Conservation (phyloP, 176 grass and related monocot species). For the Poa annua region DNA sequence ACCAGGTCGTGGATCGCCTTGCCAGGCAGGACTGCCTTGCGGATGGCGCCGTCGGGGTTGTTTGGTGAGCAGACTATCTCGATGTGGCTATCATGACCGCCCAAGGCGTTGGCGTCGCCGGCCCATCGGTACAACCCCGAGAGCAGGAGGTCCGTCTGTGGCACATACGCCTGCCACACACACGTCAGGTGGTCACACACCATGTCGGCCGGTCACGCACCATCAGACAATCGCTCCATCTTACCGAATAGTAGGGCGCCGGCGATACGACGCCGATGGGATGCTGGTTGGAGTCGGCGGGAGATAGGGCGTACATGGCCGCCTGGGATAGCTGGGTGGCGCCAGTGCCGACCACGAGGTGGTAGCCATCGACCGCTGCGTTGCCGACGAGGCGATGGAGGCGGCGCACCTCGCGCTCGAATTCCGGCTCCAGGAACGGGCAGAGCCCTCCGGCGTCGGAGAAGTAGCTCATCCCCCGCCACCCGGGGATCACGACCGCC, state of each 20-base stretch:
- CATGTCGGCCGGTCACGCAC: no score
- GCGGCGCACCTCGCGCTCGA: slow-evolving; percentile 52
- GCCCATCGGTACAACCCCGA: slow-evolving; percentile 59
- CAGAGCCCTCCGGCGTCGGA: slow-evolving; percentile 44
- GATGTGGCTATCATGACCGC: slow-evolving; percentile 38
- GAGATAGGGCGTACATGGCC: slow-evolving; percentile 58
- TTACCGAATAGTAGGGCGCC: no score
- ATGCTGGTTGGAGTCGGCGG: no score
- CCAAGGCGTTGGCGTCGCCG: slow-evolving; percentile 50
- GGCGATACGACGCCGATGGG: no score
- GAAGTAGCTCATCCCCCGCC: slow-evolving; percentile 58
- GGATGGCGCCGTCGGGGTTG: slow-evolving; percentile 81
- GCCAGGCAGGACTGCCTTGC: no score
- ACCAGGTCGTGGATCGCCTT: no score
- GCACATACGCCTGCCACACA: no score
- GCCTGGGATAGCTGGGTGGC: slow-evolving; percentile 77
- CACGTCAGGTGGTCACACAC: no score
- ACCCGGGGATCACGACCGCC: slow-evolving; percentile 44
- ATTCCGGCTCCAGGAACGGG: slow-evolving; percentile 58
- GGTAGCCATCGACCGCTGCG: slow-evolving; percentile 37
- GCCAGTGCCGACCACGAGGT: slow-evolving; percentile 67
- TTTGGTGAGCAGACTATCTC: slow-evolving; percentile 76
- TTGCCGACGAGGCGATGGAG: slow-evolving; percentile 65
- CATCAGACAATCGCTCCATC: no score
- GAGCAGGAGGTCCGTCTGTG: slow-evolving; percentile 9